Percentiles rank a stretch among this genome's conserved stretches.
phyloP scores from a whole-genome alignment of 1,284 basidiomycete genomes.

The Cryptococcus floricola region DNA sequence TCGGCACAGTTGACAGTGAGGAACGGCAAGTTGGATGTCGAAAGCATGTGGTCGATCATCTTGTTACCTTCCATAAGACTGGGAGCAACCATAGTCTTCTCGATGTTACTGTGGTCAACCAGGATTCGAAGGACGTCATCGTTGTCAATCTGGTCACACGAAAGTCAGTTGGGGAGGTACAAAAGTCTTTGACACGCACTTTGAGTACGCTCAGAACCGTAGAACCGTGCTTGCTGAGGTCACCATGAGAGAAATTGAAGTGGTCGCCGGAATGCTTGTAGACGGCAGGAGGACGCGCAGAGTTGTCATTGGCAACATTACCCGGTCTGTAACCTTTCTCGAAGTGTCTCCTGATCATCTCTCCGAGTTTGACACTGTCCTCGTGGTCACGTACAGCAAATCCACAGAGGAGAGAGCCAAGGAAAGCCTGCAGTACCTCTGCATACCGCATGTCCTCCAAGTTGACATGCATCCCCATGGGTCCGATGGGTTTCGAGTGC shows the following conservation, averaged over 20 bases:
- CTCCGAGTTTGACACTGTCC: slow-evolving; percentile 64
- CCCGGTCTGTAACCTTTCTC: slow-evolving; percentile 26
- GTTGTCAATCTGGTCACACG: slow-evolving; percentile 61
- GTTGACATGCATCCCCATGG: slow-evolving; percentile 75
- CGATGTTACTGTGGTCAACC: slow-evolving; percentile 70
- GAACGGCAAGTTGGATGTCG: neutral
- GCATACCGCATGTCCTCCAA: slow-evolving; percentile 68
- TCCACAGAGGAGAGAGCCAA: slow-evolving; percentile 62
- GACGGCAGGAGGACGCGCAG: slow-evolving; percentile 51
- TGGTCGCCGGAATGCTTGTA: slow-evolving; percentile 66
- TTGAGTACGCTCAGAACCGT: slow-evolving; percentile 83
- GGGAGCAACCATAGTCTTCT: slow-evolving; percentile 64
- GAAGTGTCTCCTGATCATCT: slow-evolving; percentile 54
- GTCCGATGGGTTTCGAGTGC: slow-evolving; percentile 73
- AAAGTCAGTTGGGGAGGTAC: neutral
- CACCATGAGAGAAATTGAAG: slow-evolving; percentile 68
- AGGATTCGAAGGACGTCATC: slow-evolving; percentile 73
- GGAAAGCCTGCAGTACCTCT: slow-evolving; percentile 61
- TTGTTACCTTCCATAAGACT: slow-evolving; percentile 61
- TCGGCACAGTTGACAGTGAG: slow-evolving; percentile 30
- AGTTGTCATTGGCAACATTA: neutral
- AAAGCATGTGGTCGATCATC: slow-evolving; percentile 52
- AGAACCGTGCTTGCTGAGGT: slow-evolving; percentile 59
- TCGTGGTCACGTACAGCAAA: slow-evolving; percentile 73
- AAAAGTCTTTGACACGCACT: slow-evolving; percentile 51